Evolutionary conservation across 2,329 filamentous ascomycete genomes (phyloP).

Genomic region (Blastomyces parvus): DNA sequence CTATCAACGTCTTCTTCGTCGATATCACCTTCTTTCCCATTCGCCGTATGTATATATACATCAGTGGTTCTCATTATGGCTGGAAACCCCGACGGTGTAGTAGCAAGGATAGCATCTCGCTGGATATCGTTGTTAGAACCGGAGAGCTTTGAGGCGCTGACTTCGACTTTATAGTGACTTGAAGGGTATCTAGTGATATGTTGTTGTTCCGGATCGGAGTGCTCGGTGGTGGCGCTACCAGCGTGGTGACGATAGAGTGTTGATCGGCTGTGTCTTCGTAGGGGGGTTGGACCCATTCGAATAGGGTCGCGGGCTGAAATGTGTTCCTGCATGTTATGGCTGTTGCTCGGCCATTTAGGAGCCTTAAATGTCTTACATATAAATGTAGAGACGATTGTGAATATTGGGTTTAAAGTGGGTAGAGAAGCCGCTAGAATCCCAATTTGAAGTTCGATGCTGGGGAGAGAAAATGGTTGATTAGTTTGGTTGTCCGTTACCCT

Average conservation of each 20-base stretch:
- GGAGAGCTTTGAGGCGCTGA: constrained; percentile 8
- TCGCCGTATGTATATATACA: constrained; percentile 15
- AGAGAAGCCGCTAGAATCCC: constrained; percentile 36
- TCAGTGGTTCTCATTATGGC: constrained; percentile 18
- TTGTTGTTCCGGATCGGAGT: background rate
- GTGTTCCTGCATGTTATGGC: constrained; percentile 1
- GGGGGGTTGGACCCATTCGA: constrained; percentile 8
- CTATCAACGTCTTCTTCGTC: background rate
- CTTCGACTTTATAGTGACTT: constrained; percentile 16
- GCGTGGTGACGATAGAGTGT: constrained; percentile 2
- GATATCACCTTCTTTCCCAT: constrained; percentile 3
- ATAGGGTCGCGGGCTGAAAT: background rate
- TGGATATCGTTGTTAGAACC: background rate
- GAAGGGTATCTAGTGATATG: constrained; percentile 2
- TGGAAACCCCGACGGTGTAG: constrained; percentile 1
- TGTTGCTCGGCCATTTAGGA: constrained; percentile 5
- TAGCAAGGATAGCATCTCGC: constrained; percentile 2
- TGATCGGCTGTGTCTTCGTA: constrained; percentile 3
- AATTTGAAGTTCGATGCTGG: constrained; percentile 35
- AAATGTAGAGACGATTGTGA: constrained; percentile 18
- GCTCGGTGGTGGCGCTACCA: background rate
- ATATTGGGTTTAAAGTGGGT: constrained; percentile 33
- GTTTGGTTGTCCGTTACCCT: background rate
- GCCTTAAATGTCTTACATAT: background rate
- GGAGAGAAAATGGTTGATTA: constrained; percentile 1